These are phyloP conservation scores for Phialophora macrospora DNA, from an alignment of 2,329 filamentous ascomycete genomes.

Conservation along the genomic window DNA sequence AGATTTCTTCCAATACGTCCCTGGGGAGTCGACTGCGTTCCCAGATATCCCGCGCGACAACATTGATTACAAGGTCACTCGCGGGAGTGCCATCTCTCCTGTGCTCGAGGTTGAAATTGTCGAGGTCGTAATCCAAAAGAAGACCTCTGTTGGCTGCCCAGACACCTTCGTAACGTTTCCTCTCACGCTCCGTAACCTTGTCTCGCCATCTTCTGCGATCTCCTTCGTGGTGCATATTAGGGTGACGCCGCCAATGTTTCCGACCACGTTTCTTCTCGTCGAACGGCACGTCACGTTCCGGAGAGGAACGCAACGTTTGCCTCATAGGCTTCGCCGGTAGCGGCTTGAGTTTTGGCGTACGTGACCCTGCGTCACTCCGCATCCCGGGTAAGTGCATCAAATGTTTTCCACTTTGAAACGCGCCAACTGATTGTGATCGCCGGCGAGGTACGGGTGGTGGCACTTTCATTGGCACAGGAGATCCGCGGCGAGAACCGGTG, in stretches of 20 bases:
- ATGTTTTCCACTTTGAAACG: conserved; percentile 40
- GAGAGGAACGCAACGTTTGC: conserved; percentile 49
- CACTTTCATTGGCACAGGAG: conserved; percentile 43
- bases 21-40: conserved; percentile 51
- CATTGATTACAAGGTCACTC: conserved; percentile 46
- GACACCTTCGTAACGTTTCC: conserved; percentile 57
- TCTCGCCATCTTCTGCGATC: conserved; percentile 54
- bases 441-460: conserved; percentile 49
- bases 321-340: conserved; percentile 41
- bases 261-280: conserved; percentile 42
- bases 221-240: conserved; percentile 55
- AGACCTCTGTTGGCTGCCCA: conserved; percentile 57
- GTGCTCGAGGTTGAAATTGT: conserved; percentile 18
- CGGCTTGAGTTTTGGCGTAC: conserved; percentile 24
- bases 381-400: conserved; percentile 38
- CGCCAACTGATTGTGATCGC: conserved; percentile 45
- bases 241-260: conserved; percentile 49
- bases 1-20: conserved; percentile 50
- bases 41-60: conserved; percentile 57
- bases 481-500: conserved; percentile 46
- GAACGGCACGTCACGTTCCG: conserved; percentile 45
- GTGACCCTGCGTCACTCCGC: conserved; percentile 38
- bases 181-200: conserved; percentile 51
- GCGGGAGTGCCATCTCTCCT: conserved; percentile 24
- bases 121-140: conserved; percentile 41